Base-by-base conservation (phyloP, 192 early-diverging fungal species). In the Coemansia sp. region DNA sequence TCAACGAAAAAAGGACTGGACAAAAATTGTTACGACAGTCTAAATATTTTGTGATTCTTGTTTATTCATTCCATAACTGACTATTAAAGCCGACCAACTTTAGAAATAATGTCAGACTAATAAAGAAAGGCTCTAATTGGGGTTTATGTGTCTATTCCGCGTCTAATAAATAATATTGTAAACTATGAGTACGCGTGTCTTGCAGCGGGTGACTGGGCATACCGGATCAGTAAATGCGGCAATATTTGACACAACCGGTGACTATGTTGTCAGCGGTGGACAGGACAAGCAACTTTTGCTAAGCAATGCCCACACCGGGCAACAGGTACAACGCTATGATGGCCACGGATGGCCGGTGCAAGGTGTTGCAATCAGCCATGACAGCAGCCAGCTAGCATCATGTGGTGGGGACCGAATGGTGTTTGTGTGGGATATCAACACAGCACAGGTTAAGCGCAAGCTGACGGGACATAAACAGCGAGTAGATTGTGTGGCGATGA, bases 321-420 rank as follows among this genome's bases (percentile, higher is more conserved):
- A 85, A 18, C 80, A 70, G 40, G 85, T 98, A 9, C 89, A 91
- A 35, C 84, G 82, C 0, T 97, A 93, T 61, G 71, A 81, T 10
- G 95, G 88, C 0, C 95, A 98, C 65, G 93, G 93, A 10, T 88
- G 91, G 74, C 91, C 89, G 25, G 84, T 98, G 0, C 82, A 77
- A n/a, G 74, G 62, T 1, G 32, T 77, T 1, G 68, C 74, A 7
- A 44, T 77, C 16, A 67, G 54, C 56, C 22, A 27, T 2, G 88
- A 87, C 69, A 85, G 89, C 62, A 65, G 81, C 4, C 78, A 74
- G 22, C 73, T 99, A 62, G 89, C 86, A 23, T 91, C 91, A 23
- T 89, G 91, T 56, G 90, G 91, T 32, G 87, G 80, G 4, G 95
- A 97, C 67, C 85, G 87, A 23, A 64, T 87, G 5, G 89, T 95